Evolutionary conservation across 1,284 basidiomycete species (phyloP).

Genomic region (Nidula niveotomentosa): DNA sequence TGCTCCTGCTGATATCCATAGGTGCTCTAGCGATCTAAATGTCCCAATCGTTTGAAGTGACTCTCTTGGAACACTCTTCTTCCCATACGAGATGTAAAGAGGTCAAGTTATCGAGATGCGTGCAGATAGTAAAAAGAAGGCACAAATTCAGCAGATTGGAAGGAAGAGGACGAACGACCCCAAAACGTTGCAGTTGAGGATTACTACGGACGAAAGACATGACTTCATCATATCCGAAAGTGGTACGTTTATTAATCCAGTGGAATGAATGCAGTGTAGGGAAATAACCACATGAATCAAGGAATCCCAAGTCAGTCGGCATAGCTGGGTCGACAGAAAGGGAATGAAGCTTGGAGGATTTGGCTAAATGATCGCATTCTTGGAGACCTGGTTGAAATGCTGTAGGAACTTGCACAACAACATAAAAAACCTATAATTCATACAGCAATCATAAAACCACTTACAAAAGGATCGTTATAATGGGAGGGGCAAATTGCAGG

Average conservation of each 20-base stretch:
- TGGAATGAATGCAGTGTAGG: constrained; percentile 17
- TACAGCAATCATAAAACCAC: background rate
- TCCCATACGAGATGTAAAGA: constrained; percentile 23
- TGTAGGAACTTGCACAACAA: background rate
- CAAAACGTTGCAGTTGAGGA: constrained; percentile 20
- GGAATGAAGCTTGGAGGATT: constrained; percentile 11
- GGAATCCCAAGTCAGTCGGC: constrained; percentile 10
- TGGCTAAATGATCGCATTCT: constrained; percentile 6
- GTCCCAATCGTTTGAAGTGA: constrained; percentile 15
- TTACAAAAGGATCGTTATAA: background rate
- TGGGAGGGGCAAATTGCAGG: background rate
- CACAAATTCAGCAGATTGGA: constrained; percentile 10
- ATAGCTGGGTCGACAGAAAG: constrained; percentile 19
- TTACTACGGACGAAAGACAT: constrained; percentile 20
- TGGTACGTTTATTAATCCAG: constrained; percentile 12
- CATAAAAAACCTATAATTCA: background rate
- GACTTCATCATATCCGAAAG: constrained; percentile 11
- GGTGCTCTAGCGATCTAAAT: constrained; percentile 15
- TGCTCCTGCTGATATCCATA: constrained; percentile 28
- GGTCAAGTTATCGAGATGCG: constrained; percentile 14
- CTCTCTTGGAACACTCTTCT: constrained; percentile 11
- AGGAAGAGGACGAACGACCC: constrained; percentile 12
- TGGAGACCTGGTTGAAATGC: background rate
- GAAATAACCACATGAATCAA: constrained; percentile 17
- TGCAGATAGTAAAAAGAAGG: constrained; percentile 3